A percentile compares a stretch with the other conserved stretches of the same genome.
phyloP scores from a whole-genome alignment of 2,329 filamentous ascomycete species.

The Stylonectria norvegica region DNA sequence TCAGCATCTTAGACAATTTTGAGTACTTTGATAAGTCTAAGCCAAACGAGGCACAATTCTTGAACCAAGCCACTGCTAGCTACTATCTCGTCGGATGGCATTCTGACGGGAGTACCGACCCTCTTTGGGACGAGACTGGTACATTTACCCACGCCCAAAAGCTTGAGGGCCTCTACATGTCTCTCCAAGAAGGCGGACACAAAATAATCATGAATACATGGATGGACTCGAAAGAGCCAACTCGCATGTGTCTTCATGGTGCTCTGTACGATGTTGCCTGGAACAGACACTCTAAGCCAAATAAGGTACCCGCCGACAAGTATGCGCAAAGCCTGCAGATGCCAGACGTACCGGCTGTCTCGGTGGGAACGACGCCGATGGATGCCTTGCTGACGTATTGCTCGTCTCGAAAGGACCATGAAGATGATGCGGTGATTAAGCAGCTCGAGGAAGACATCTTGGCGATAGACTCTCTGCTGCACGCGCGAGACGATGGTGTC shows the following conservation, averaged over 20 bases:
- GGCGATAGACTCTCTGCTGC: constrained; percentile 25
- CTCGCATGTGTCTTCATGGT: constrained; percentile 31
- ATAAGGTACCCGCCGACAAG: constrained; percentile 30
- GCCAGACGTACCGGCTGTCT: constrained; percentile 22
- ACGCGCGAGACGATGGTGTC: constrained; percentile 31
- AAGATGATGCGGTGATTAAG: constrained; percentile 7
- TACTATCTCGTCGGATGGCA: constrained; percentile 44
- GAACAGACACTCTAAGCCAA: constrained; percentile 28
- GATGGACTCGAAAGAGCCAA: constrained; percentile 13
- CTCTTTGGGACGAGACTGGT: constrained; percentile 11
- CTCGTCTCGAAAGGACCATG: constrained; percentile 22
- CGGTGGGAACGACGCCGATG: constrained; percentile 37
- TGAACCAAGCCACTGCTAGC: constrained; percentile 27
- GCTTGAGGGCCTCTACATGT: constrained; percentile 23
- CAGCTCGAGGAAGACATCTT: constrained; percentile 28
- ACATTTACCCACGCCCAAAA: constrained; percentile 10
- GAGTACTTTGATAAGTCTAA: constrained; percentile 18
- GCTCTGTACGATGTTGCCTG: constrained; percentile 38
- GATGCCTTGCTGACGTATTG: constrained; percentile 37
- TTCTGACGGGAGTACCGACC: constrained; percentile 18
- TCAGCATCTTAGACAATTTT: constrained; percentile 40
- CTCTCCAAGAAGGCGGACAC: constrained; percentile 7
- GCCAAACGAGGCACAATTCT: constrained; percentile 12
- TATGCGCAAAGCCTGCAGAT: constrained; percentile 17
- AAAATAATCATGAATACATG: constrained; percentile 7